phyloP scores from a whole-genome alignment of 2,329 filamentous ascomycete genomes.

The Teratosphaeria viscida region DNA sequence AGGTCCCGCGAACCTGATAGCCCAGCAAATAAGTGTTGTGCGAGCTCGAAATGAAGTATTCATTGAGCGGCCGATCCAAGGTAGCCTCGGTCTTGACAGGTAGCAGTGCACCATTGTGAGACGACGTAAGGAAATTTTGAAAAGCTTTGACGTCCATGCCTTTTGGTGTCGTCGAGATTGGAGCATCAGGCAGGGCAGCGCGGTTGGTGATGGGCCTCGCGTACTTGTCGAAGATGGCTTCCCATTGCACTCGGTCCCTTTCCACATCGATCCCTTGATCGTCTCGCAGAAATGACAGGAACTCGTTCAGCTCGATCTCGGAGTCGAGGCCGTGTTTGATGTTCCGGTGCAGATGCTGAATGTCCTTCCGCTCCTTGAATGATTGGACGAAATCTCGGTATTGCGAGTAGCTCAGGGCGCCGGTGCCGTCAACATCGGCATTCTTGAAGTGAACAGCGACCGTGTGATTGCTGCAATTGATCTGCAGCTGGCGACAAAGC shows the following conservation, averaged over 20 bases:
- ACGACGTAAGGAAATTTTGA: slow-evolving; percentile 64
- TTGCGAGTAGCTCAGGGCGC: slow-evolving; percentile 63
- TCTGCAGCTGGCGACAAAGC: slow-evolving; percentile 81
- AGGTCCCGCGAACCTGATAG: slow-evolving; percentile 77
- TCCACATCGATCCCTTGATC: slow-evolving; percentile 69
- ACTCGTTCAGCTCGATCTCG: slow-evolving; percentile 60
- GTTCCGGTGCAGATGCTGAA: slow-evolving; percentile 60
- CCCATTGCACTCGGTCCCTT: slow-evolving; percentile 55
- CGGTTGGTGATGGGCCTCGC: slow-evolving; percentile 24
- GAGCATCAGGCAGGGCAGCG: slow-evolving; percentile 32
- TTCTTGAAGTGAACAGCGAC: slow-evolving; percentile 63
- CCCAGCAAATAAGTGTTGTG: slow-evolving; percentile 96
- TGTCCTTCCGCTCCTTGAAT: slow-evolving; percentile 75
- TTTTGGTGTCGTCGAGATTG: slow-evolving; percentile 35
- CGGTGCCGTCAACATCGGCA: slow-evolving; percentile 55
- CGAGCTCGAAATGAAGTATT: slow-evolving; percentile 97
- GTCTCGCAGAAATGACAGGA: slow-evolving; percentile 62
- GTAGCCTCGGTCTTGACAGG: slow-evolving; percentile 16
- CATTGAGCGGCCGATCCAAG: slow-evolving; percentile 80
- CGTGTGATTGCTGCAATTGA: slow-evolving; percentile 71
- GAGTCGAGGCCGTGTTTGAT: slow-evolving; percentile 38
- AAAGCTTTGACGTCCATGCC: slow-evolving; percentile 72
- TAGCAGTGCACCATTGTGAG: slow-evolving; percentile 17
- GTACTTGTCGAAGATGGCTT: slow-evolving; percentile 49
- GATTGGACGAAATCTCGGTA: slow-evolving; percentile 76